Percentiles rank a stretch among this genome's conserved stretches.
Evolutionary conservation across 768 basidiomycete genomes (phyloP).

Genomic region (Pleurotus citrinopileatus): DNA sequence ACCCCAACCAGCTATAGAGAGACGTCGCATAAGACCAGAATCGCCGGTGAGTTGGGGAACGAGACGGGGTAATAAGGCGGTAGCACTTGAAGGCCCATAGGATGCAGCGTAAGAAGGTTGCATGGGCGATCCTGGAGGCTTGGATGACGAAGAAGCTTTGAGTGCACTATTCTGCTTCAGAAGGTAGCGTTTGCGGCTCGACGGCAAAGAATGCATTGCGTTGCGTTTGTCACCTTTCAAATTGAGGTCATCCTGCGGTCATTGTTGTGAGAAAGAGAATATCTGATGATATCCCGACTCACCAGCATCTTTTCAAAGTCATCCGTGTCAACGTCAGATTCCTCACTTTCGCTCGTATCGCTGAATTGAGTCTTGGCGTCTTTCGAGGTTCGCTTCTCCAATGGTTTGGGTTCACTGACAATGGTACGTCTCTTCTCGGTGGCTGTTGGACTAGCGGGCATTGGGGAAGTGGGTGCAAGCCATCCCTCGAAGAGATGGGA

Average conservation of each 20-base stretch:
- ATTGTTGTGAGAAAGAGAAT: constrained; percentile 6
- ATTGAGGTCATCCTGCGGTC: constrained; percentile 68
- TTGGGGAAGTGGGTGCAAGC: constrained; percentile 47
- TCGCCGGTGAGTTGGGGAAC: constrained; percentile 79
- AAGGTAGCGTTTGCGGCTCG: constrained; percentile 64
- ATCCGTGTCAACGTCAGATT: constrained; percentile 34
- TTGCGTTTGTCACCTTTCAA: constrained; percentile 68
- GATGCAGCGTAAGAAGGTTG: constrained; percentile 44
- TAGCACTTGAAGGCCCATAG: constrained; percentile 58
- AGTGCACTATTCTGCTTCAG: constrained; percentile 53
- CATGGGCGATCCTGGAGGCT: constrained; percentile 16
- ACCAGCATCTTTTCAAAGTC: constrained; percentile 76
- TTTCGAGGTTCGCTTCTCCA: constrained; percentile 43
- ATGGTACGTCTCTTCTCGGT: constrained; percentile 46
- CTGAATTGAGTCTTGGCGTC: constrained; percentile 19
- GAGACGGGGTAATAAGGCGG: constrained; percentile 58
- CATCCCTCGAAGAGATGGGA: constrained; percentile 69
- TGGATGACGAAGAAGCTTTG: constrained; percentile 29
- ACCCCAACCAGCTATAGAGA: constrained; percentile 67
- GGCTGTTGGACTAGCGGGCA: constrained; percentile 30
- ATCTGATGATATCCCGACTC: constrained; percentile 18
- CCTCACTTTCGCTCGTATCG: constrained; percentile 26
- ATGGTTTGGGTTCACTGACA: constrained; percentile 69
- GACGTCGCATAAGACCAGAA: constrained; percentile 59
- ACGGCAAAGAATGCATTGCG: constrained; percentile 58